Evolutionary conservation across 345 rosid genomes (phyloP).

Genomic region (Eucalyptus victrix): DNA sequence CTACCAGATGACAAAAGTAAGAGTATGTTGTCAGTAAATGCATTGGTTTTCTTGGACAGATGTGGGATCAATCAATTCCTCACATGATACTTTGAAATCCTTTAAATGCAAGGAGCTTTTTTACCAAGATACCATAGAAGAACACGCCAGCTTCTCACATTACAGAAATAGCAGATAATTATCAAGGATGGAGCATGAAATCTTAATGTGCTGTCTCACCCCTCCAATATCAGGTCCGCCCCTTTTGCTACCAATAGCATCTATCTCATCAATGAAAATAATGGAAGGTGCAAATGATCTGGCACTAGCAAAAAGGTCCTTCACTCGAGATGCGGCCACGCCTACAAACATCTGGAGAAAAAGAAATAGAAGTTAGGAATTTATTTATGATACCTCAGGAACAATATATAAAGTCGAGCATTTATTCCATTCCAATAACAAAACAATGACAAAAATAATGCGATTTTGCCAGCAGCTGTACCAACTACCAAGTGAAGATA

Average conservation of each 20-base stretch:
- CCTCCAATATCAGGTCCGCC: slow-evolving; percentile 99
- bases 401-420: neutral
- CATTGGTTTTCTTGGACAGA: neutral
- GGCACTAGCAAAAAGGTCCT: slow-evolving; percentile 89
- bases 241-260: slow-evolving; percentile 97
- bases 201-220: slow-evolving; percentile 30
- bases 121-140: neutral
- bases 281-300: slow-evolving; percentile 92
- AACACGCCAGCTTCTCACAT: neutral
- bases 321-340: slow-evolving; percentile 97
- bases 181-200: neutral
- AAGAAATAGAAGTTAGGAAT: neutral
- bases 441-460: neutral
- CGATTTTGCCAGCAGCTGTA: neutral
- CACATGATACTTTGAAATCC: neutral
- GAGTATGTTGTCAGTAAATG: neutral
- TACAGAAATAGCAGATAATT: neutral
- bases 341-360: slow-evolving; percentile 90
- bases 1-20: neutral
- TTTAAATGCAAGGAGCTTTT: neutral
- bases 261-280: slow-evolving; percentile 94
- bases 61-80: neutral
- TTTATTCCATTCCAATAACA: neutral
- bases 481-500: neutral
- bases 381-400: neutral